Conservation (phyloP, 2,329 filamentous ascomycete genomes). For the Monosporascus ibericus region DNA sequence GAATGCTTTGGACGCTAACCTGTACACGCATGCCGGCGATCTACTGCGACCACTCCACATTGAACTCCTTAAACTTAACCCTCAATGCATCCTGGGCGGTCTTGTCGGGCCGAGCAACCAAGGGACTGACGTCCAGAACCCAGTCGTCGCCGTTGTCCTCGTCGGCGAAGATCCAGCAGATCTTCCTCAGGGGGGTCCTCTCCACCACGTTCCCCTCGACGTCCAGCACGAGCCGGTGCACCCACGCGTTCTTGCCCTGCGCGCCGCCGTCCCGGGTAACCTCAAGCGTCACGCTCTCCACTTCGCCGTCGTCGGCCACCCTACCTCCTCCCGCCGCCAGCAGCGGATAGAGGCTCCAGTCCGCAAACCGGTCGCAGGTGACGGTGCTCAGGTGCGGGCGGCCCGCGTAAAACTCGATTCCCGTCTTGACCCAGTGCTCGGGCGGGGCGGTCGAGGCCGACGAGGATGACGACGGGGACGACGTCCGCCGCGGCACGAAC, state of each 20-base stretch:
- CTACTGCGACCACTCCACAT: slow-evolving; percentile 41
- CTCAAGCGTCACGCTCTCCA: slow-evolving; percentile 37
- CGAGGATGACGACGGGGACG: slow-evolving; percentile 32
- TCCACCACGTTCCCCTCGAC: slow-evolving; percentile 25
- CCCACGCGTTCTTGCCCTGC: slow-evolving; percentile 59
- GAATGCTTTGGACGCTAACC: too few species aligned
- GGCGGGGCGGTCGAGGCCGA: slow-evolving; percentile 25
- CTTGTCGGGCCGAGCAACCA: slow-evolving; percentile 60
- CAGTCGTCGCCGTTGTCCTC: slow-evolving; percentile 40
- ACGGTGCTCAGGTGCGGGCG: slow-evolving; percentile 63
- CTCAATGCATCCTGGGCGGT: slow-evolving; percentile 42
- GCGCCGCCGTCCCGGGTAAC: slow-evolving; percentile 49
- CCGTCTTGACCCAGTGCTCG: slow-evolving; percentile 70
- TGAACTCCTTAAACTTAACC: slow-evolving; percentile 54
- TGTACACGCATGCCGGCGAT: neutral
- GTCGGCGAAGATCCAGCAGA: slow-evolving; percentile 64
- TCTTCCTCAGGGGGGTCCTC: slow-evolving; percentile 61
- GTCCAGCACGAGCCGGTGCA: slow-evolving; percentile 53
- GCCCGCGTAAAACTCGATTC: slow-evolving; percentile 65
- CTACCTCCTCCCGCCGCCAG: slow-evolving; percentile 14
- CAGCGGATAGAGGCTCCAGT: slow-evolving; percentile 64
- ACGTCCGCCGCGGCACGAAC: slow-evolving; percentile 39
- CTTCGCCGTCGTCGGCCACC: slow-evolving; percentile 9
- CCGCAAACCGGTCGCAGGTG: slow-evolving; percentile 64
- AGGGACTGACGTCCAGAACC: slow-evolving; percentile 58